Base-by-base conservation (phyloP, 441 rosid genomes). In the Euphorbia schlechtendalii region DNA sequence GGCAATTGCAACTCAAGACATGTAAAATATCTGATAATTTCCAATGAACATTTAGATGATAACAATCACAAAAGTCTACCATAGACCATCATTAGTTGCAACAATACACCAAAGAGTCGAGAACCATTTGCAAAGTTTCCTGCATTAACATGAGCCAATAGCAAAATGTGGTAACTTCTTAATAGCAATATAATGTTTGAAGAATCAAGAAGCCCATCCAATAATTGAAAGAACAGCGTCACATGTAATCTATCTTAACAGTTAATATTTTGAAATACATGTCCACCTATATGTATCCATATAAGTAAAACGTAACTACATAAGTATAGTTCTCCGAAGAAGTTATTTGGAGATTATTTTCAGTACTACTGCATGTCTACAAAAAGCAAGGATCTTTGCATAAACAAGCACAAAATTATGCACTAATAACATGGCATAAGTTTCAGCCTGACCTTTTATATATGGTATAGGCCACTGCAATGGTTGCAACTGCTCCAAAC, bases 391-490 rank as follows among this genome's bases (percentile, higher is more conserved):
- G 66, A 59, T 36, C 65, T 43, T 13, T 24, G 61, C 56, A 53
- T 73, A 72, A 59, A 59, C 65, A 36, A 61, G 63, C 67, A 64
- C 55, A 61, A 65, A 22, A 52, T 63, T 36, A 30, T 28, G n/a
- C 56, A 52, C 32, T 36, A 68, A 69, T 17, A 36, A 61, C 64
- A 49, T 1, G 76, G 71, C 68, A 59, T 68, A 5, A 24, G 24
- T 63, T 48, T 81, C 75, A 84, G 67, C 74, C 72, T n/a, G 88
- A 82, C 82, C 80, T 83, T 71, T 73, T 78, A 68, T 76, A 84
- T 51, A 81, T 30, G 57, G 82, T 85, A 62, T 73, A 84, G 63
- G 88, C 90, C 63, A 85, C 68, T 1, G 90, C 89, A 69, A 86
- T 15, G 15, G 85, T 77, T 72, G 84, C 88, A 55, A 82, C 62